phyloP scores from a whole-genome alignment of 495 filamentous ascomycete genomes.

The Usnea hakonensis region DNA sequence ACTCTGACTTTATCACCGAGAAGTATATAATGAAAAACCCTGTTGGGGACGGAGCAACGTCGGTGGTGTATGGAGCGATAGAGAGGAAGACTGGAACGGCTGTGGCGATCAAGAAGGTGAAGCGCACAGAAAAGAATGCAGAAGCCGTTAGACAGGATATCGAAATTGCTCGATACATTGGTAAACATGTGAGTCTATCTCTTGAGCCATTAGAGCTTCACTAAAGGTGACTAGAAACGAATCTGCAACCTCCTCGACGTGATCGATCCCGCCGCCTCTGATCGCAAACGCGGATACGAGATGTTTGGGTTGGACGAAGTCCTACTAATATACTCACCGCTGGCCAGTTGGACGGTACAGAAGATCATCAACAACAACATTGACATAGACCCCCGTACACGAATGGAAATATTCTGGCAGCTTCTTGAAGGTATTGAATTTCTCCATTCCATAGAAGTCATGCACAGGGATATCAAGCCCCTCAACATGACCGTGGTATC shows the following conservation, averaged over 20 bases:
- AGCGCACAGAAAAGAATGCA: neutral
- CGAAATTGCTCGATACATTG: neutral
- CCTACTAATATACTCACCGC: neutral
- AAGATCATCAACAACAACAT: neutral
- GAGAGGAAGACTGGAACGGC: neutral
- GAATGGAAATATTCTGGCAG: neutral
- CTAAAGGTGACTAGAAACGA: neutral
- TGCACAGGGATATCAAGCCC: neutral
- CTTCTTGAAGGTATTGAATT: neutral
- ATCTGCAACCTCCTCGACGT: neutral
- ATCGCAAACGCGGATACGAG: neutral
- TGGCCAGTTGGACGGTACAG: neutral
- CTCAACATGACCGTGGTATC: neutral
- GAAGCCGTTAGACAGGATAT: neutral
- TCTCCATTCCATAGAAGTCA: neutral
- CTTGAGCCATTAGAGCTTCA: neutral
- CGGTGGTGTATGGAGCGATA: neutral
- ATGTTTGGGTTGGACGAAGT: neutral
- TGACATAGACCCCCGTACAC: no score
- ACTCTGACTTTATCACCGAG: neutral
- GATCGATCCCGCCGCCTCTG: neutral
- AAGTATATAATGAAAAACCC: neutral
- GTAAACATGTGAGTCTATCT: neutral
- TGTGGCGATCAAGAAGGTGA: neutral
- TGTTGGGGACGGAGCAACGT: neutral